A percentile compares a stretch with the other conserved stretches of the same genome.
These are phyloP conservation scores for Fusarium buharicum DNA, from an alignment of 2,329 filamentous ascomycete species.

Conservation along the genomic window DNA sequence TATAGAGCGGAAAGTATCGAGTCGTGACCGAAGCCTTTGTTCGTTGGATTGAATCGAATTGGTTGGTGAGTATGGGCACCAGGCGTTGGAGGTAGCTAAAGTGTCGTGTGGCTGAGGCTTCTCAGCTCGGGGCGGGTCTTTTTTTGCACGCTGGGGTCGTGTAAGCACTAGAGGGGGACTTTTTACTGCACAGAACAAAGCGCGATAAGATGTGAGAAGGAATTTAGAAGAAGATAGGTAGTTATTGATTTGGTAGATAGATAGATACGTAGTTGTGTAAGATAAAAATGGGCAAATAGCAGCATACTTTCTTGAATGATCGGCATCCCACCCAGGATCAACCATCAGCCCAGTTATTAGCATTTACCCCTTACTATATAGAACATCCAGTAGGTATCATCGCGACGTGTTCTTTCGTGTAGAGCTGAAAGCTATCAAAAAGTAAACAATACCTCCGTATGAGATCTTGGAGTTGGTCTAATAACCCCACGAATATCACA, in stretches of 20 bases:
- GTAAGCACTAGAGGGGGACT: slow-evolving; percentile 28
- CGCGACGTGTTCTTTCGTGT: slow-evolving; percentile 2
- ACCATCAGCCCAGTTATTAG: not conserved
- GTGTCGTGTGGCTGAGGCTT: slow-evolving; percentile 33
- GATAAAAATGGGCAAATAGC: not conserved
- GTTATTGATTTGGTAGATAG: not conserved
- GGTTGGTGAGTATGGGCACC: slow-evolving; percentile 8
- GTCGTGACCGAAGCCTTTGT: slow-evolving; percentile 12
- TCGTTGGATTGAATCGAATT: slow-evolving; percentile 10
- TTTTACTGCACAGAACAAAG: slow-evolving; percentile 14
- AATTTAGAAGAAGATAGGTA: not conserved
- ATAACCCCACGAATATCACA: not conserved
- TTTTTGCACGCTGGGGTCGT: not conserved
- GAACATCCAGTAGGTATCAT: not conserved
- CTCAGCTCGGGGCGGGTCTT: slow-evolving; percentile 21
- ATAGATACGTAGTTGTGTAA: not conserved
- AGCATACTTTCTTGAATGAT: slow-evolving; percentile 5
- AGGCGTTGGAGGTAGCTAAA: not conserved
- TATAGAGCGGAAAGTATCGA: not conserved
- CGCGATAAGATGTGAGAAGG: not conserved
- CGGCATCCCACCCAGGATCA: slow-evolving; percentile 4
- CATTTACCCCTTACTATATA: slow-evolving; percentile 2
- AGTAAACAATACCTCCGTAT: slow-evolving; percentile 1
- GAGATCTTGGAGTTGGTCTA: not conserved
- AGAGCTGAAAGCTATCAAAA: not conserved